Base-by-base conservation (phyloP, 2,329 filamentous ascomycete species). In the Polychaeton citri region DNA sequence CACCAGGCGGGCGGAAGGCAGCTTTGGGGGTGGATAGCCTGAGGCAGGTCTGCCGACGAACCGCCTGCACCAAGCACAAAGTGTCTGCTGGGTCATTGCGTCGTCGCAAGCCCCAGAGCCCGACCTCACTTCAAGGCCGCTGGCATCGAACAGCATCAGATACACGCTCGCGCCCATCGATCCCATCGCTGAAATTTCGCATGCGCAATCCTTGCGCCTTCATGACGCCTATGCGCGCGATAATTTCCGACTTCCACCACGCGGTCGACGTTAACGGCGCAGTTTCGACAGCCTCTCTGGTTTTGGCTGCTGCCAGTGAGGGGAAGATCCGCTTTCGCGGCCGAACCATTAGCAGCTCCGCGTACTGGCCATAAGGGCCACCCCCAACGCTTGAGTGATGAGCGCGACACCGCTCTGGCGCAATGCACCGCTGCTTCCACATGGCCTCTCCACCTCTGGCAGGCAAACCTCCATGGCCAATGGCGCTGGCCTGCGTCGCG, bases 401-500 rank as follows among this genome's bases (percentile, higher is more conserved):
- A 30, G 37, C 19, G 38, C 38, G 34, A 40, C 35, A 34, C 30
- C 34, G 24, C 12, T 28, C 24, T 28, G 24, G 24, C 24, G 24
- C 24, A 28, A 28, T 15, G 24, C 24, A 28, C 15, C 24, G 24
- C 24, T 12, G 24, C 24, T 28, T 28, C 24, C 24, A 12, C 24
- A 28, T 7, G 24, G 24, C 24, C 24, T 19, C 32, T 21, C 32
- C 12, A 34, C 32, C 10, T 34, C 32, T 20, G 16, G 16, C 32
- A 19, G 21, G 24, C 15, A 28, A 10, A 12, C 24, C 3, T 28
- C 49, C 41, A 49, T 51, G 19, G 46, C 50, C 37, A 46, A 53
- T 38, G 57, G 55, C 47, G 51, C 55, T 45, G 51, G 50, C 42
- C 54, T 52, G 40, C 49, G 61, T 47, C 61, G 61, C 45, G 60